Evolutionary conservation across 2,329 filamentous ascomycete genomes (phyloP).

Genomic region (Penicillium sp.): DNA sequence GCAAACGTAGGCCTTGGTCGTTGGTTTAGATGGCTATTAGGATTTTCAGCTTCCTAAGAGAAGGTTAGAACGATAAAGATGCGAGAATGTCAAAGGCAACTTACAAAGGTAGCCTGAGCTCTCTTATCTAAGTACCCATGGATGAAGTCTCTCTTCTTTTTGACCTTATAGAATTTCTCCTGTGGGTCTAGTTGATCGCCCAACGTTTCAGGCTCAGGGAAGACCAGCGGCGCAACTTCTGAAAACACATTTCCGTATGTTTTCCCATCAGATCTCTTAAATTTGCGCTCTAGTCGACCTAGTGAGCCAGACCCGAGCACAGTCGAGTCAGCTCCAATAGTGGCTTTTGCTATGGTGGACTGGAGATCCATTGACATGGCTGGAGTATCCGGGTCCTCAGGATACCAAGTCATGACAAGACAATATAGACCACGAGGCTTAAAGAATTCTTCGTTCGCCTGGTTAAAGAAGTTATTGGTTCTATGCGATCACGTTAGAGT

Average conservation of each 20-base stretch:
- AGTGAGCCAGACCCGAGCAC: too few relatives aligned
- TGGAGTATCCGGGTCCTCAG: neutral
- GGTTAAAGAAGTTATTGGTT: neutral
- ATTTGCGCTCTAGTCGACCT: neutral
- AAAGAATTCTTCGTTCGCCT: neutral
- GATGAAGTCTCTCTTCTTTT: neutral
- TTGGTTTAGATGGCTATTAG: neutral
- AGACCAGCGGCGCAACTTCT: neutral
- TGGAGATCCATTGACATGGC: neutral
- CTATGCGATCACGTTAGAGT: neutral
- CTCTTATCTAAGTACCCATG: neutral
- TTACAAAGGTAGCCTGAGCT: neutral
- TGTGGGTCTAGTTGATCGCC: neutral
- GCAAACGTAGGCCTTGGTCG: neutral
- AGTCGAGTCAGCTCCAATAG: too few relatives aligned
- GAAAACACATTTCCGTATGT: neutral
- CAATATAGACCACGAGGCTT: neutral
- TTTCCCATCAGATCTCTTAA: neutral
- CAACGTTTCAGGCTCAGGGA: neutral
- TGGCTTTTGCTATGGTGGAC: neutral
- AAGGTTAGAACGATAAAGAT: too few relatives aligned
- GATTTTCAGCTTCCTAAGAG: neutral
- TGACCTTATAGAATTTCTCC: neutral
- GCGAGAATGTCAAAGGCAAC: neutral
- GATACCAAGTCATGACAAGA: neutral